Base-by-base conservation (phyloP, 208 protist genomes). In the Trypanosoma rangeli region DNA sequence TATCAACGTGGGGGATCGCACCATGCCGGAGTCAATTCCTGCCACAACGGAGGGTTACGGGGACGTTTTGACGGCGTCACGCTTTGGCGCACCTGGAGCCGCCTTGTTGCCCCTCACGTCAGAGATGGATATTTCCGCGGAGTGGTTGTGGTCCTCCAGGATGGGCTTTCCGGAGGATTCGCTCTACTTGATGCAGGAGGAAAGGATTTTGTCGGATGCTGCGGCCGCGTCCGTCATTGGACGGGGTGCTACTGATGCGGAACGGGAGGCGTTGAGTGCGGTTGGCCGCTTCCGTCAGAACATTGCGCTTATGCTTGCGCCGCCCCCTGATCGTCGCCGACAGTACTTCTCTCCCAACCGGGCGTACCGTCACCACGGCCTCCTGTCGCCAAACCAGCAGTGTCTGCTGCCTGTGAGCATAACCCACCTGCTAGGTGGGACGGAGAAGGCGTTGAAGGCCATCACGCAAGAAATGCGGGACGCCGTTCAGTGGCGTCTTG, bases 261-360 rank as follows among this genome's bases (percentile, higher is more conserved):
- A 57, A 15, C 13, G 22, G 10, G 53, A 24, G 42, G 2, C 55
- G 18, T 26, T 20, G 10, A 66, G 28, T 31, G 59, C 33, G 22
- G 59, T 68, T 7, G 72, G 71, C 1, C 22, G 24, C 7, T 71
- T 77, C 46, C 72, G 64, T 20, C 1, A 24, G 0, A 61, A 20
- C 52, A 52, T 71, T 44, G 29, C 49, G 5, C 9, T 24, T 15
- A 37, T 70, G 18, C 57, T 77, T 49, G 0, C 31, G 1, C 50
- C 65, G 1, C n/a, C 46, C 13, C 3, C 29, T 10, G 65, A 70
- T 37, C 52, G 59, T 20, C 33, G 22, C 24, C 65, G 59, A 7
- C 24, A 16, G 26, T 55, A n/a, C n/a, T 35, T 54, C 12, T 26
- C 46, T n/a, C 31, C 56, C 3, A 20, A 24, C 5, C 72, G 58